Percentiles rank a stretch among this genome's conserved stretches.
Conservation (phyloP, 169 alveolate genomes). For the Eimeria necatrix region DNA sequence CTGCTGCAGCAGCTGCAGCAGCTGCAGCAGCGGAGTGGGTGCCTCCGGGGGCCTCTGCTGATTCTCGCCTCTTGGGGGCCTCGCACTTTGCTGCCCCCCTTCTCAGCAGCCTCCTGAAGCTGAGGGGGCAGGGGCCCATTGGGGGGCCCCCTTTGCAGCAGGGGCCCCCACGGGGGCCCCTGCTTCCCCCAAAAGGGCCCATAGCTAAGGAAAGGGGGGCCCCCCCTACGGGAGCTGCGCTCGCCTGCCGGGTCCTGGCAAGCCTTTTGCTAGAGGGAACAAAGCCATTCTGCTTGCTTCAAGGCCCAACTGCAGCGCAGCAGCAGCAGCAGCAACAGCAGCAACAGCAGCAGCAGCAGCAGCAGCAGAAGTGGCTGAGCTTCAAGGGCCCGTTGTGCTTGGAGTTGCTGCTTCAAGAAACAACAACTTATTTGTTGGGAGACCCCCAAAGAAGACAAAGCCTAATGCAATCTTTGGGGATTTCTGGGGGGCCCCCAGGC, state of each 20-base stretch:
- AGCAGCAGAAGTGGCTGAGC: neutral
- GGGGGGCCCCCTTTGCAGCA: neutral
- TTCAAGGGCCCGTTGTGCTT: constrained; percentile 36
- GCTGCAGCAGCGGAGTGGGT: constrained; percentile 7
- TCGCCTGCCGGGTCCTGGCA: neutral
- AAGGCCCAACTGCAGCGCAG: neutral
- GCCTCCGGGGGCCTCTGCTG: neutral
- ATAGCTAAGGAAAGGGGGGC: neutral
- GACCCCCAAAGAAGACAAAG: neutral
- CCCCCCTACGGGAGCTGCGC: neutral
- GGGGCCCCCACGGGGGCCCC: constrained; percentile 4
- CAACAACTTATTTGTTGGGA: constrained; percentile 8
- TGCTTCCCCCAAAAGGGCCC: too few species aligned
- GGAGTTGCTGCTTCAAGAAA: constrained; percentile 44
- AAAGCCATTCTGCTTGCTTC: neutral
- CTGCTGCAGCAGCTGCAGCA: neutral
- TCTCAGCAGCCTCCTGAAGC: constrained; percentile 4
- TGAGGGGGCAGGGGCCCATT: neutral
- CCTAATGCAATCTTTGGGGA: neutral
- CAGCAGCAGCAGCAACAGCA: neutral
- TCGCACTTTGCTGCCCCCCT: constrained; percentile 14
- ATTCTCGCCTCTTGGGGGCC: neutral
- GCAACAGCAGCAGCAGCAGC: constrained; percentile 39
- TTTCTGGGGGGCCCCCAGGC: neutral
- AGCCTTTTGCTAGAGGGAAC: constrained; percentile 31